These are phyloP conservation scores for Berkeleyomyces rouxiae DNA, from an alignment of 2,329 filamentous ascomycete species.

Conservation along the genomic window DNA sequence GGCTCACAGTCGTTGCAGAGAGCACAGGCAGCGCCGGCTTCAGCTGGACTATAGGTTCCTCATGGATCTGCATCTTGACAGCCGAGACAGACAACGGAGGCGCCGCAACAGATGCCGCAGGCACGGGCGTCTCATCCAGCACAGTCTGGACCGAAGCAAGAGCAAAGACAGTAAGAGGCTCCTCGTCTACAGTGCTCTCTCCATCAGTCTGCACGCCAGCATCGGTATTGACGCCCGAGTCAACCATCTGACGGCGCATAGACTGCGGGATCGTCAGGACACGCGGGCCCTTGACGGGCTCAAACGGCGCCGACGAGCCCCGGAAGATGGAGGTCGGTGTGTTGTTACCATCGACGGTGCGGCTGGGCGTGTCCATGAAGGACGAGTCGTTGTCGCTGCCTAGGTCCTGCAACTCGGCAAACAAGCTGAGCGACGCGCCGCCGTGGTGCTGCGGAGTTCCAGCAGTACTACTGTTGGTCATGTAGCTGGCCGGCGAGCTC, in stretches of 20 bases:
- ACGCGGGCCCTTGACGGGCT: conserved; percentile 3
- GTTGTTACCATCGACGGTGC: conserved; percentile 28
- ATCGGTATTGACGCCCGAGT: conserved; percentile 45
- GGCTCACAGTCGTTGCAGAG: conserved; percentile 19
- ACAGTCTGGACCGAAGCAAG: conserved; percentile 4
- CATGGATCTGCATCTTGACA: neutral
- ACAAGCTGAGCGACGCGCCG: conserved; percentile 57
- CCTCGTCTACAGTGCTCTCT: conserved; percentile 19
- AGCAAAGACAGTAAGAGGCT: conserved; percentile 15
- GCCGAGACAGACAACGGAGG: conserved; percentile 3
- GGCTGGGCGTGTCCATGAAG: conserved; percentile 37
- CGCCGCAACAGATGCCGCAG: neutral
- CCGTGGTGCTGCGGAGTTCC: conserved; percentile 31
- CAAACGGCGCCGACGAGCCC: conserved; percentile 25
- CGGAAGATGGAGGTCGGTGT: conserved; percentile 32
- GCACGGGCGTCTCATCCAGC: conserved; percentile 7
- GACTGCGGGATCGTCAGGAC: conserved; percentile 8
- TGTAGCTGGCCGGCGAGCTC: conserved; percentile 43
- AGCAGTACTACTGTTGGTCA: conserved; percentile 28
- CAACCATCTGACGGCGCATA: conserved; percentile 33
- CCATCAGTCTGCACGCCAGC: conserved; percentile 22
- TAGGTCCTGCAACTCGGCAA: conserved; percentile 75
- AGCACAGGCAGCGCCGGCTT: conserved; percentile 18
- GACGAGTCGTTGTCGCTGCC: conserved; percentile 61
- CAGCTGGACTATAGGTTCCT: conserved; percentile 17